These are phyloP conservation scores for Fusarium ambrosium DNA, from an alignment of 2,329 filamentous ascomycete genomes.

Conservation along the genomic window DNA sequence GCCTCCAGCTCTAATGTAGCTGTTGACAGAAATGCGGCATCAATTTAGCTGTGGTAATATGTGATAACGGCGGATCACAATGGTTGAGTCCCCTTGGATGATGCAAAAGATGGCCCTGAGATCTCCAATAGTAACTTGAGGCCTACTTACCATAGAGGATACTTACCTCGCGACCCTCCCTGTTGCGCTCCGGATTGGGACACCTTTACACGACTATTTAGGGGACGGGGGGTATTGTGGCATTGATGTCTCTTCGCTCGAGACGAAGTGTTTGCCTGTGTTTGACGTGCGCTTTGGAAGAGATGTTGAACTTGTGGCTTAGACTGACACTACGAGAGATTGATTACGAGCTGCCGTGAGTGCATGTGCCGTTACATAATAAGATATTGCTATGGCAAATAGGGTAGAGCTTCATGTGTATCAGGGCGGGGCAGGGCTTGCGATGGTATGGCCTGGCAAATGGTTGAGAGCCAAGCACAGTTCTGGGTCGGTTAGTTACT, in stretches of 20 bases:
- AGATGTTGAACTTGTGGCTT: neutral
- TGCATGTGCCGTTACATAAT: neutral
- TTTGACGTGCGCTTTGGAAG: neutral
- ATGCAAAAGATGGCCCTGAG: neutral
- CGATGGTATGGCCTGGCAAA: neutral
- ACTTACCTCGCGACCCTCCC: neutral
- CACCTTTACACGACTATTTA: too few species aligned
- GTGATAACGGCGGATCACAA: neutral
- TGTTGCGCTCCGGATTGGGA: neutral
- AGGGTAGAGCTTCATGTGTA: neutral
- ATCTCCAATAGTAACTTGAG: neutral
- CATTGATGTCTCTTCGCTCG: neutral
- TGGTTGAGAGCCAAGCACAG: too few species aligned
- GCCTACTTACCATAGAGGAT: neutral
- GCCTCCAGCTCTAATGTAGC: neutral
- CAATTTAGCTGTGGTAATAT: neutral
- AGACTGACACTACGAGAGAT: too few species aligned
- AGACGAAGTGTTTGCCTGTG: too few species aligned
- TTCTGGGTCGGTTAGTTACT: too few species aligned
- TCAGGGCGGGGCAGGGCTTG: neutral
- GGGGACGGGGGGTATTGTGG: too few species aligned
- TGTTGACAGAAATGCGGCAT: neutral
- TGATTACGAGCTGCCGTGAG: fast-evolving
- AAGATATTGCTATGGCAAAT: neutral
- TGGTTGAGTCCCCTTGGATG: neutral